Evolutionary conservation across 805 yeast species (phyloP).

Genomic region (Saturnispora mendoncae): DNA sequence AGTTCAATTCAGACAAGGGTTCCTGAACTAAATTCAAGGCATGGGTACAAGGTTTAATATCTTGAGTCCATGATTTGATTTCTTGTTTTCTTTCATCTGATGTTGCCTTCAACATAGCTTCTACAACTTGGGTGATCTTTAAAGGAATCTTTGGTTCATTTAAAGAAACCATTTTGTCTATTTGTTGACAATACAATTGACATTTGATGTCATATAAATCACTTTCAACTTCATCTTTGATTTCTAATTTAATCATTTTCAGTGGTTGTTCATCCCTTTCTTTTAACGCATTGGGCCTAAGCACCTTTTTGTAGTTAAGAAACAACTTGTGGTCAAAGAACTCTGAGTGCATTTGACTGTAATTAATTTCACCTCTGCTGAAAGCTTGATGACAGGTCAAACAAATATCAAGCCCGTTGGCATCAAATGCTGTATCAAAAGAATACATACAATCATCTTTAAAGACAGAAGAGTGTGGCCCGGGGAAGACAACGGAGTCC

Average conservation of each 20-base stretch:
- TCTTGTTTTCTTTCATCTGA: slow-evolving; percentile 58
- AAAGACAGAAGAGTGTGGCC: slow-evolving; percentile 39
- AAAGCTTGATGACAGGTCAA: slow-evolving; percentile 65
- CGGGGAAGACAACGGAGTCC: slow-evolving; percentile 18
- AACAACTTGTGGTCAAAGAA: slow-evolving; percentile 46
- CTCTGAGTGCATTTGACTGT: slow-evolving; percentile 48
- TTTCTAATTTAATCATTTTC: slow-evolving; percentile 58
- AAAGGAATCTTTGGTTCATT: slow-evolving; percentile 24
- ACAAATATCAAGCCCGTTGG: slow-evolving; percentile 65
- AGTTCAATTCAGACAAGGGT: slow-evolving; percentile 22
- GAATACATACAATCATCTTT: slow-evolving; percentile 90
- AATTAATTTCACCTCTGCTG: slow-evolving; percentile 39
- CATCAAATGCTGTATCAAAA: slow-evolving; percentile 56
- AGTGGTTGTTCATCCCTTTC: slow-evolving; percentile 27
- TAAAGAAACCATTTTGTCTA: slow-evolving; percentile 24
- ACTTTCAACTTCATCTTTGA: slow-evolving; percentile 52
- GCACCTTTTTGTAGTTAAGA: slow-evolving; percentile 48
- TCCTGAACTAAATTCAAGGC: slow-evolving; percentile 45
- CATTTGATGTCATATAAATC: slow-evolving; percentile 47
- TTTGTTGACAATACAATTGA: slow-evolving; percentile 32
- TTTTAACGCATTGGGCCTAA: slow-evolving; percentile 32
- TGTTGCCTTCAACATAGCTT: slow-evolving; percentile 43
- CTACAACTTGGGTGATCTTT: slow-evolving; percentile 29
- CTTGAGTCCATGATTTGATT: slow-evolving; percentile 87
- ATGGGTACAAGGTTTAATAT: slow-evolving; percentile 73